Conservation (phyloP, 2,329 filamentous ascomycete species). For the Diaporthe sp. region DNA sequence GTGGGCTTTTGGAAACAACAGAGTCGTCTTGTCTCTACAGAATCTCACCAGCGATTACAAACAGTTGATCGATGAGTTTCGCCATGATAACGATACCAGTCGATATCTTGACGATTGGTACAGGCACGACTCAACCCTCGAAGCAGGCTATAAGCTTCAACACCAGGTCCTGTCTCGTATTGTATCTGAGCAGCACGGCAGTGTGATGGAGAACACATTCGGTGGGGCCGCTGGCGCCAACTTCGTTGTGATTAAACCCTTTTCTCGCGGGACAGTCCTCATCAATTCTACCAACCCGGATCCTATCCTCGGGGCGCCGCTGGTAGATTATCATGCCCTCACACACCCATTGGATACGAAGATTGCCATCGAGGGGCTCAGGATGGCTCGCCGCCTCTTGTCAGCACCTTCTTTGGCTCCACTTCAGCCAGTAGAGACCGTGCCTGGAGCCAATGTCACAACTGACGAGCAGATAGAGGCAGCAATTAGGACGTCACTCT, state of each 20-base stretch:
- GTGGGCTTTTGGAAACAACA: conserved; percentile 44
- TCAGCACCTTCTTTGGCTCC: conserved; percentile 52
- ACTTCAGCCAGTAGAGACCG: conserved; percentile 50
- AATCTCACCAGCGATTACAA: conserved; percentile 39
- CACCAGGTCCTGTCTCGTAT: conserved; percentile 36
- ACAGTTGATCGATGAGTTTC: conserved; percentile 31
- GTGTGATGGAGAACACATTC: conserved; percentile 52
- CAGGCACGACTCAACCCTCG: conserved; percentile 37
- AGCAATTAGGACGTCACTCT: conserved; percentile 41
- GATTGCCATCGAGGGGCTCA: conserved; percentile 54
- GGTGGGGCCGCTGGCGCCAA: conserved; percentile 46
- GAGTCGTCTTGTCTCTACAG: conserved; percentile 44
- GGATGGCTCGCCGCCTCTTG: conserved; percentile 52
- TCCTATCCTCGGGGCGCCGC: conserved; percentile 51
- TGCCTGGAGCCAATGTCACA: conserved; percentile 49
- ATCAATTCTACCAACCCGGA: conserved; percentile 52
- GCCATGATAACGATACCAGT: neutral
- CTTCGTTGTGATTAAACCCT: conserved; percentile 23
- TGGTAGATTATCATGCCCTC: conserved; percentile 56
- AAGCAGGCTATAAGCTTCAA: conserved; percentile 42
- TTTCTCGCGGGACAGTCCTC: conserved; percentile 55
- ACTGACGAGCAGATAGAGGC: conserved; percentile 51
- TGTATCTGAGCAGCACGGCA: conserved; percentile 48
- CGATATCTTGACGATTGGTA: conserved; percentile 21
- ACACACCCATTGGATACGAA: conserved; percentile 55